Evolutionary conservation across 768 basidiomycete genomes (phyloP).

Genomic region (Chalciporus piperatus): DNA sequence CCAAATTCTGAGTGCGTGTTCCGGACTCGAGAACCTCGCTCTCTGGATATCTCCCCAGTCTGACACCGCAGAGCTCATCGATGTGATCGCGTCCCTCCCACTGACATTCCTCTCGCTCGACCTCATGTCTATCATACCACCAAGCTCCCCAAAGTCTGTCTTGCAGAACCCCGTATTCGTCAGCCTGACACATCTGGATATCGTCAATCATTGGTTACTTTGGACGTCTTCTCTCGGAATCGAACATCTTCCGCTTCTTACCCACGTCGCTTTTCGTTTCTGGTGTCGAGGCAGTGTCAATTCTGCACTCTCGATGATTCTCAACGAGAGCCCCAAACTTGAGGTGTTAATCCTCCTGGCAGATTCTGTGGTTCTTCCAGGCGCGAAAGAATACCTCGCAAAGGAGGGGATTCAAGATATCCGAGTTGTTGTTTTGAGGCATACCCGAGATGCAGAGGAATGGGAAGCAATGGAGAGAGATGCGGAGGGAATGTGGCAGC

Average conservation of each 20-base stretch:
- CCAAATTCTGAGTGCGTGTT: conserved; percentile 9
- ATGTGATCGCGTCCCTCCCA: conserved; percentile 10
- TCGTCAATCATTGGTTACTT: conserved; percentile 19
- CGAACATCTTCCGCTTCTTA: conserved; percentile 10
- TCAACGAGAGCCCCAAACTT: conserved; percentile 2
- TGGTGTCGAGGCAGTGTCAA: conserved; percentile 14
- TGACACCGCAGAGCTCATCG: not conserved
- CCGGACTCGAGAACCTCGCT: conserved; percentile 13
- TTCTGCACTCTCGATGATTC: conserved; percentile 3
- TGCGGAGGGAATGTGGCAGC: conserved; percentile 12
- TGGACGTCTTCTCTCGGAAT: conserved; percentile 18
- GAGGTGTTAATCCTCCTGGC: conserved; percentile 9
- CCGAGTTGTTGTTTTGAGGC: conserved; percentile 15
- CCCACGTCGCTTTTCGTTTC: conserved; percentile 15
- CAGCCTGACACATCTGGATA: conserved; percentile 17
- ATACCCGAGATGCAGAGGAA: conserved; percentile 10
- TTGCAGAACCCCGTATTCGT: conserved; percentile 10
- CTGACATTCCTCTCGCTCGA: conserved; percentile 18
- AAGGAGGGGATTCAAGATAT: conserved; percentile 6
- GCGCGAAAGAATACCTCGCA: conserved; percentile 8
- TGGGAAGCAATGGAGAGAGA: conserved; percentile 13
- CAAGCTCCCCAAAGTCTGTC: not conserved
- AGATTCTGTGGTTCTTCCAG: conserved; percentile 3
- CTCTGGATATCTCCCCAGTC: conserved; percentile 14
- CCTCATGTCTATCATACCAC: conserved; percentile 2